Percentiles rank a stretch among this genome's conserved stretches.
Conservation (phyloP, 2,329 filamentous ascomycete genomes). For the Emergomyces africanus region DNA sequence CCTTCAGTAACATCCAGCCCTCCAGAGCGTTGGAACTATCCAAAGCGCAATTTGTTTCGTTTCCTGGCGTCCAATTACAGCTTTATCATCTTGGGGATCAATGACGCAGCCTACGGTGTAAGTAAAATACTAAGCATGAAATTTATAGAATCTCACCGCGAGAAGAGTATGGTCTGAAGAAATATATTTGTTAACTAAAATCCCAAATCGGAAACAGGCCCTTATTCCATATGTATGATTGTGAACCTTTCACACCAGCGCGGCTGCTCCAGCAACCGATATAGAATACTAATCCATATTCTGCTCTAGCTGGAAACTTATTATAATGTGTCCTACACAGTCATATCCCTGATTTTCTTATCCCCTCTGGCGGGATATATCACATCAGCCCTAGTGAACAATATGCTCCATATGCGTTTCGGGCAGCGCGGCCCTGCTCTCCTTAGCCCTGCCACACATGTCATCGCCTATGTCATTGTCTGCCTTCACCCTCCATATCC, state of each 20-base stretch:
- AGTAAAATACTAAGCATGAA: conserved; percentile 13
- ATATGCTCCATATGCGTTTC: conserved; percentile 27
- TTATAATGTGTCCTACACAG: conserved; percentile 33
- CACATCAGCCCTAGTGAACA: conserved; percentile 31
- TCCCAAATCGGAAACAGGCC: conserved; percentile 19
- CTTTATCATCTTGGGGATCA: conserved; percentile 44
- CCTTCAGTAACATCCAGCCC: conserved; percentile 32
- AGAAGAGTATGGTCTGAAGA: not conserved
- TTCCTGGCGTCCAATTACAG: conserved; percentile 46
- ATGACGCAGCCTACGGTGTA: conserved; percentile 45
- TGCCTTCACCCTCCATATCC: conserved; percentile 57
- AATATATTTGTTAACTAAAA: not conserved
- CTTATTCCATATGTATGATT: conserved; percentile 36
- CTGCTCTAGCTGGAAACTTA: conserved; percentile 29
- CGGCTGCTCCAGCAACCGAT: not conserved
- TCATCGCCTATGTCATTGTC: conserved; percentile 53
- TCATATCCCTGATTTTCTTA: conserved; percentile 37
- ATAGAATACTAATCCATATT: conserved; percentile 7
- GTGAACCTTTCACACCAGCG: not conserved
- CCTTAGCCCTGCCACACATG: conserved; percentile 47
- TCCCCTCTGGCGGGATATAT: conserved; percentile 36
- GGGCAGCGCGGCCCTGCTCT: conserved; percentile 63
- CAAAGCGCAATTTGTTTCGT: conserved; percentile 45
- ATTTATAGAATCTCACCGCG: not conserved
- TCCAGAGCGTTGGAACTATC: conserved; percentile 51